These are phyloP conservation scores for Maudiozyma serrabonitensis DNA, from an alignment of 805 yeast genomes.

Conservation along the genomic window DNA sequence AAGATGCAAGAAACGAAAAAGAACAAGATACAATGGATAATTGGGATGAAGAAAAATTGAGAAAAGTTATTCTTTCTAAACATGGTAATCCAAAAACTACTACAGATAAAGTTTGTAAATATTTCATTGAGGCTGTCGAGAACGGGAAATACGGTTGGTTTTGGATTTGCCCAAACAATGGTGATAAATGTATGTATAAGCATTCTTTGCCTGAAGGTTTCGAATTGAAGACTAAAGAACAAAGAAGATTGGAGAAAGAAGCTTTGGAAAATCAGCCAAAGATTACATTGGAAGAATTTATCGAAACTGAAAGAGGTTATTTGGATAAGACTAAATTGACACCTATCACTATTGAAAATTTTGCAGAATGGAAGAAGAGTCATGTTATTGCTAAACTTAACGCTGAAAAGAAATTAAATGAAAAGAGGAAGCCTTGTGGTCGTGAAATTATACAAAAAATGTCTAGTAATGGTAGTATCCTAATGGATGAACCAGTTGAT, in stretches of 20 bases:
- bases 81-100: constrained; percentile 93
- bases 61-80: constrained; percentile 76
- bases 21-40: constrained; percentile 84
- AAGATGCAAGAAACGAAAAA: constrained; percentile 67
- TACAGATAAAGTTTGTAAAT: constrained; percentile 90
- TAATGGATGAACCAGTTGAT: constrained; percentile 36
- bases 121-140: constrained; percentile 92
- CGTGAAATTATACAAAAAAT: constrained; percentile 57
- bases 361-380: constrained; percentile 71
- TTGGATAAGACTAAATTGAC: constrained; percentile 65
- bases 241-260: constrained; percentile 76
- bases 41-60: constrained; percentile 95
- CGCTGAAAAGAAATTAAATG: constrained; percentile 31
- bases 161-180: constrained; percentile 95
- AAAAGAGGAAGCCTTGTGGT: constrained; percentile 50
- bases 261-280: constrained; percentile 79
- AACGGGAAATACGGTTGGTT: constrained; percentile 98
- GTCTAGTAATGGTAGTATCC: constrained; percentile 44
- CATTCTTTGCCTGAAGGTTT: constrained; percentile 97
- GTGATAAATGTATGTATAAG: constrained; percentile 83
- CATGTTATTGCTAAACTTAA: constrained; percentile 50
- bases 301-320: constrained; percentile 84
- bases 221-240: constrained; percentile 93
- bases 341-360: constrained; percentile 77
- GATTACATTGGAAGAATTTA: constrained; percentile 89